Percentiles rank a stretch among this genome's conserved stretches.
These are phyloP conservation scores for Vickermania spadyakhi DNA, from an alignment of 208 protist genomes.

Conservation along the genomic window DNA sequence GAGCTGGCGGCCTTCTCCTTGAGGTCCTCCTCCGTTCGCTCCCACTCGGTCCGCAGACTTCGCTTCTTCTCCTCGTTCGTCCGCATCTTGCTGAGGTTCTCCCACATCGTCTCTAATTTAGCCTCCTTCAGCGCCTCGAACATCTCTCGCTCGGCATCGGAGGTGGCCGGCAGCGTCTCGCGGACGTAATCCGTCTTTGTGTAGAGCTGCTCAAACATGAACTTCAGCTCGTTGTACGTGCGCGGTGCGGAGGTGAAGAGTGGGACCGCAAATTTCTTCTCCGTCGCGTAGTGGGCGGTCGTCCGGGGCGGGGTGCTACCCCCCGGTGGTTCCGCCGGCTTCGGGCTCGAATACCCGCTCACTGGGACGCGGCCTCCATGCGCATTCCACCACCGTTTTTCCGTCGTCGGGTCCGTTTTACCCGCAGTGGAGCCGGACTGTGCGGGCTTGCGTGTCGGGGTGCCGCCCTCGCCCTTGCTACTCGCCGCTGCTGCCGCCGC, in stretches of 20 bases:
- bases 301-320: background rate
- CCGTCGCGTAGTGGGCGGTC: background rate
- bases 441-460: no score
- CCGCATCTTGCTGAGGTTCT: conserved; percentile 8
- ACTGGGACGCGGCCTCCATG: conserved; percentile 54
- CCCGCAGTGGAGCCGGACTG: background rate
- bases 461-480: background rate
- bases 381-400: conserved; percentile 41
- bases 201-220: conserved; percentile 8
- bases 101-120: background rate
- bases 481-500: background rate
- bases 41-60: conserved; percentile 13
- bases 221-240: conserved; percentile 2
- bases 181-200: background rate
- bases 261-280: conserved; percentile 3
- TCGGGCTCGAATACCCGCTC: conserved; percentile 34
- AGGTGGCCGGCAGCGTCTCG: conserved; percentile 3
- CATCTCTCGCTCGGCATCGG: background rate
- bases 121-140: background rate
- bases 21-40: conserved; percentile 13
- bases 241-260: conserved; percentile 4
- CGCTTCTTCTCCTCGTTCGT: conserved; percentile 2
- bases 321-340: conserved; percentile 1
- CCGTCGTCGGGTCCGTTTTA: conserved; percentile 2
- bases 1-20: conserved; percentile 4